Evolutionary conservation across 2,329 filamentous ascomycete species (phyloP).

Genomic region (Cladosporium velox): DNA sequence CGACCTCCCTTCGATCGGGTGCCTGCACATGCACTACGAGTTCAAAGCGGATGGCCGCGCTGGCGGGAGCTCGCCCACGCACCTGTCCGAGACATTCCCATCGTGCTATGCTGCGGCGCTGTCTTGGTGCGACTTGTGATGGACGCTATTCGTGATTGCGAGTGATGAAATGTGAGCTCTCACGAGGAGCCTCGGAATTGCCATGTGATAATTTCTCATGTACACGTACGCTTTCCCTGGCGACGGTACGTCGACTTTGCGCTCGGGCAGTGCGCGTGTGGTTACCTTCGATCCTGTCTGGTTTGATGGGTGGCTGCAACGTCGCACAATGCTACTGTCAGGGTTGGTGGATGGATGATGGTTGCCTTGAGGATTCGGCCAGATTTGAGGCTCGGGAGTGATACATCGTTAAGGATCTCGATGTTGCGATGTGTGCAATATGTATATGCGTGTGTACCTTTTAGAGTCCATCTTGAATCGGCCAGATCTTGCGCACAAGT

Average conservation of each 20-base stretch:
- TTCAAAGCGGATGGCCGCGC: conserved; percentile 6
- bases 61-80: background rate
- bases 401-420: background rate
- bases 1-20: background rate
- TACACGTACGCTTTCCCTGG: background rate
- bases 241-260: background rate
- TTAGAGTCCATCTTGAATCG: background rate
- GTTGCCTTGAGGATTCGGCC: background rate
- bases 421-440: background rate
- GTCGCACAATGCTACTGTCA: background rate
- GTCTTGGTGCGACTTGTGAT: background rate
- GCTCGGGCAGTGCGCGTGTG: background rate
- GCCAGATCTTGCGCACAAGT: background rate
- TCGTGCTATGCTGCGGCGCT: background rate
- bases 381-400: background rate
- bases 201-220: background rate
- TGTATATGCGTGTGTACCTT: background rate
- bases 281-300: background rate
- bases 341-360: background rate
- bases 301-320: background rate
- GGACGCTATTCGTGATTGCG: background rate
- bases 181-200: background rate
- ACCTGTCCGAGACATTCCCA: conserved; percentile 6
- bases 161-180: background rate
- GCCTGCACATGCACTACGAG: conserved; percentile 5